Base-by-base conservation (phyloP, 176 grass and related monocot genomes). In the Guadua angustifolia region DNA sequence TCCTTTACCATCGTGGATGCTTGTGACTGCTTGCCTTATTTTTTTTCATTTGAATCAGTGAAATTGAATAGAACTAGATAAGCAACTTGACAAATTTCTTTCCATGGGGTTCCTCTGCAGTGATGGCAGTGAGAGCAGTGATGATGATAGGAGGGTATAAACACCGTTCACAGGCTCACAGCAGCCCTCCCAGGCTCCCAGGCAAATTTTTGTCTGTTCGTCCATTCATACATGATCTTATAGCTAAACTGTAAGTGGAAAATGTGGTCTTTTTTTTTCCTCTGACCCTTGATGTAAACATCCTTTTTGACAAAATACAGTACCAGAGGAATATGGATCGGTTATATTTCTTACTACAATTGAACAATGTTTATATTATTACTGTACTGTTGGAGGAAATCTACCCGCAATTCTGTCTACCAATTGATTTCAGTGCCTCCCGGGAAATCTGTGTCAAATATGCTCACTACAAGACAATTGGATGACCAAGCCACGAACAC, bases 101-200 rank as follows among this genome's bases (percentile, higher is more conserved):
- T 58, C 29, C n/a, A 35, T 87, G 66, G 32, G 29, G 11, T 51
- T 79, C 63, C 66, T 3, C 8, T 89, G 79, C 84, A 98, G 95
- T 77, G 95, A 93, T 74, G 89, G 75, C 64, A 95, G 95, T 78
- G 92, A 90, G 55, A 98, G 82, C 59, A 98, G 95, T 73, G 92
- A 98, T 53, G 90, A 91, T 79, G 95, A 98, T 39, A 89, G 55
- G 51, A 78, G 71, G 67, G 22, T 82, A 45, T 90, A 67, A 60
- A 83, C 79, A 36, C 29, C 73, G 63, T 42, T 35, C 32, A 22
- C 25, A 44, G 74, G 63, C 50, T 35, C 32, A 22, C 25, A 44
- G 74, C 42, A n/a, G 49, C 2, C 32, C n/a, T n/a, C n/a, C n/a
- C n/a, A n/a, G n/a, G n/a, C n/a, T 68, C 24, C 6, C 56, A 43